Base-by-base conservation (phyloP, 495 filamentous ascomycete species). In the Schizothecium vesticola region DNA sequence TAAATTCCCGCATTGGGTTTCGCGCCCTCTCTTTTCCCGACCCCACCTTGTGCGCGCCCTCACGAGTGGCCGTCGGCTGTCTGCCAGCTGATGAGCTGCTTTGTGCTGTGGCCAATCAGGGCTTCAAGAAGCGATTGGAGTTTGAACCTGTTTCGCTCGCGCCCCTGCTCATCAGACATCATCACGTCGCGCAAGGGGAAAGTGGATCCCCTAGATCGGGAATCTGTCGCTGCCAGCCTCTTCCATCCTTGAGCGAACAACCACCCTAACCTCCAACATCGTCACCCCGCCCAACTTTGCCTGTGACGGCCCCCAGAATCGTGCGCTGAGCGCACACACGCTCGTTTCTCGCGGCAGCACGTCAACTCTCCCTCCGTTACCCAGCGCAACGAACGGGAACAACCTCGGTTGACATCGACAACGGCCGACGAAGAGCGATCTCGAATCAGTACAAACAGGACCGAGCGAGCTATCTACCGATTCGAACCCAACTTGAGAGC, bases 1-100 rank as follows among this genome's bases (percentile, higher is more conserved):
- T 76, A 75, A 69, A 13, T 74, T 68, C 63, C 75, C 71, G 59
- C 71, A 73, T 71, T 63, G 66, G 72, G 69, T 68, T 66, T 67
- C 65, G 64, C 59, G 67, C 66, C 59, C 61, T 70, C 60, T 24
- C 56, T 24, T 58, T 60, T 64, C 19, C 19, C 24, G 56, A 62
- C 69, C 65, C 66, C 61, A 29, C 26, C 21, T 69, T 31, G 28
- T 61, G 23, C 56, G 59, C 23, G 66, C 56, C 65, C 56, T 24
- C 43, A 28, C 21, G 56, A 51, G 26, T 66, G 56, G 56, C 65
- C 59, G 65, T 1, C 65, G 60, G 21, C 23, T 59, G 65, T 5
- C 65, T 0, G 57, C 10, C 65, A 66, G 56, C 56, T 66, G 65
- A 60, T 60, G 57, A 51, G 29, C n/a, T 29, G 21, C 28, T 43